Base-by-base conservation (phyloP, 2,329 filamentous ascomycete species). In the Nannizzia gypsea region DNA sequence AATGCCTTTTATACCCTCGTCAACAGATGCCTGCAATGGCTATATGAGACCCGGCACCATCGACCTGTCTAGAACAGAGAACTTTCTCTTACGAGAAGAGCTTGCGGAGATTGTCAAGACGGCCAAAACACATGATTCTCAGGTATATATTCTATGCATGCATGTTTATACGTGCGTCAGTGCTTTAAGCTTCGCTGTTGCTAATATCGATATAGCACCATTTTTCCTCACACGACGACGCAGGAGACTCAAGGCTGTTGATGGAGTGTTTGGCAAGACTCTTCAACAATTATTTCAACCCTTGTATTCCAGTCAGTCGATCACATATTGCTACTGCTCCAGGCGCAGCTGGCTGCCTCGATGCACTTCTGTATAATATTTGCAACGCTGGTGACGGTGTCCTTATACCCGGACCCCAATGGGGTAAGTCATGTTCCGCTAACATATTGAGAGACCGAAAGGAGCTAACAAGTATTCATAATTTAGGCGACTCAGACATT, bases 341-440 rank as follows among this genome's bases (percentile, higher is more conserved):
- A 9, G 67, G 67, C 8, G 66, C 60, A 4, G 42, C 50, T 8
- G 52, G 58, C 3, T 61, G 57, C 40, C 56, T 71, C 22, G 67
- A 73, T 22, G 63, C 68, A 6, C 57, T 74, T 6, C 57, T 74
- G 2, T 66, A 64, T 57, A 69, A 68, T 34, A 69, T 74, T 20
- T 73, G 70, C 60, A 69, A 72, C 6, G 42, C 65, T 1, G 71
- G 69, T 20, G 71, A 73, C 56, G 69, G 68, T 0, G 59, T 73
- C 0, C 62, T 74, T 0, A 60, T 73, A 2, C 65, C 67, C 1
- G 66, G 60, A 3, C 70, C 70, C 22, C 71, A 63, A 50, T 72
- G 71, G 69, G 67, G 66, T 67, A 60, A 46, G 66, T 63, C 6
- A 11, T 57, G 13, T 48, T 58, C 38, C 17, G 8, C 17, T 11